Base-by-base conservation (phyloP, 164 flowering plant genomes). In the Buxus sempervirens region DNA sequence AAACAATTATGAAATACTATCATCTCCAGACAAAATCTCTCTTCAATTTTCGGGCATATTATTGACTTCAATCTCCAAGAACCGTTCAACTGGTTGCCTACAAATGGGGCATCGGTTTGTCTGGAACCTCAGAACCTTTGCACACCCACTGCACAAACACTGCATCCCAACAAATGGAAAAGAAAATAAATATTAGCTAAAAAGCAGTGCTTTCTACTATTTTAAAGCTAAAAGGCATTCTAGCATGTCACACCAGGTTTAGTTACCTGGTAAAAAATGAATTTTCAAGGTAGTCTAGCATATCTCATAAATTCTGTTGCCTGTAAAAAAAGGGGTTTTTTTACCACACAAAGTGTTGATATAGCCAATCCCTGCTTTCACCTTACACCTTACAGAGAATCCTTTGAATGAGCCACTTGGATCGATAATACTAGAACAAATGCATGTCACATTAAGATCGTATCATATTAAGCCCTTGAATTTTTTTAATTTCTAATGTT, bases 61-160 rank as follows among this genome's bases (percentile, higher is more conserved):
- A 76, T 68, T 84, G 66, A 92, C 89, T 75, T 82, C 92, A 60
- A 95, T 95, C 82, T 92, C 98, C 83, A 92, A 64, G 38, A 92
- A 91, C 75, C 93, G 79, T 67, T 92, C 96, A 49, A 95, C 91
- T 28, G 87, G 92, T 67, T 95, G 97, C 63, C 98, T 76, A 82
- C 99, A 95, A 27, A 95, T 95, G 8, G 99, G 99, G 78, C 97
- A 95, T 23, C 96, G 77, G 74, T 83, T 86, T 23, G 99, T 87
- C 76, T 92, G 99, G 68, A 83, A 85, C 78, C 91, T 84, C 80
- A 95, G 71, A 51, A 88, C 88, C 77, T 89, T 88, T 1, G 99
- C 97, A 63, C 99, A 95, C 3, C 82, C 89, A 67, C 90, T 89
- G 86, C 99, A 95, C 96, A 95, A 86, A 64, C 99, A 95, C 99